A percentile compares a stretch with the other conserved stretches of the same genome.
Conservation (phyloP, 164 flowering plant species). For the Cinnamomum chago region DNA sequence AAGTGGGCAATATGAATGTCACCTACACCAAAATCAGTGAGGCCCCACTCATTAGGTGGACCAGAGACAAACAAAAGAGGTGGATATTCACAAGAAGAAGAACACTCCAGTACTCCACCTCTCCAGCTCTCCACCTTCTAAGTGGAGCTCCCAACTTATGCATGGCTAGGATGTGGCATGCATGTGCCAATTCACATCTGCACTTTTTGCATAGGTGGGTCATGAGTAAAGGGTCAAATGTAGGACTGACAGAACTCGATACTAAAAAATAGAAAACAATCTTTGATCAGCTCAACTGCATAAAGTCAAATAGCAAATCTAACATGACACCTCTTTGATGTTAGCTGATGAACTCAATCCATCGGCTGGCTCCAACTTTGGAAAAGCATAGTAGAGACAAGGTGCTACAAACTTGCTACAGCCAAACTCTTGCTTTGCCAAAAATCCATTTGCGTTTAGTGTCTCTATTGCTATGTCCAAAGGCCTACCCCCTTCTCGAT, state of each 20-base stretch:
- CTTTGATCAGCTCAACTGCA: not conserved
- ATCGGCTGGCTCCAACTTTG: constrained; percentile 14
- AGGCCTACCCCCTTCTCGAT: constrained; percentile 85
- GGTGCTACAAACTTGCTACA: constrained; percentile 53
- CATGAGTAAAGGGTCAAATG: no score
- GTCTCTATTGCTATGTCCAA: constrained; percentile 44
- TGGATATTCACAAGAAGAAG: not conserved
- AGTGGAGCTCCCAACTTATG: no score
- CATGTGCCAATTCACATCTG: not conserved
- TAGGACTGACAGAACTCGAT: not conserved
- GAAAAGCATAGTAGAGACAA: constrained; percentile 44
- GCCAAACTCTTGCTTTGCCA: constrained; percentile 42
- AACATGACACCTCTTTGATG: constrained; percentile 31
- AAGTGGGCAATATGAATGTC: not conserved
- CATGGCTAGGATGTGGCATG: no score
- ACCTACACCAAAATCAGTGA: not conserved
- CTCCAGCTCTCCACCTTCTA: not conserved
- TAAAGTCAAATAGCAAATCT: not conserved
- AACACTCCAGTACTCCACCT: not conserved
- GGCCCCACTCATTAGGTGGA: not conserved
- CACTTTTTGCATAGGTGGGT: no score
- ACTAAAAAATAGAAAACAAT: not conserved
- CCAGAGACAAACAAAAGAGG: not conserved
- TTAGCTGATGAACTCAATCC: constrained; percentile 30
- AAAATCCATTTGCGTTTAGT: constrained; percentile 49